A percentile compares a stretch with the other conserved stretches of the same genome.
Conservation (phyloP, 148 eudicot species). For the Fallopia convolvulus region DNA sequence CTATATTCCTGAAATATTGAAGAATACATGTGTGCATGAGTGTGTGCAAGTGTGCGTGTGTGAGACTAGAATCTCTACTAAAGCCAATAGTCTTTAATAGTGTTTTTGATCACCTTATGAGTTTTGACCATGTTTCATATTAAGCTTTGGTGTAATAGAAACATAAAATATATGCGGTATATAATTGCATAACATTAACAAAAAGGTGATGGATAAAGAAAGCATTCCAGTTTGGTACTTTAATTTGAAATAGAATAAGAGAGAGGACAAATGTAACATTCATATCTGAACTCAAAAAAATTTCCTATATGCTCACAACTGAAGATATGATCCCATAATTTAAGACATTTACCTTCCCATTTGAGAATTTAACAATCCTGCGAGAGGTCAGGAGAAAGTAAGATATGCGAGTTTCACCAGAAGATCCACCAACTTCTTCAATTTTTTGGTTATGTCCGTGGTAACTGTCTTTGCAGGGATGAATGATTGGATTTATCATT, state of each 20-base stretch:
- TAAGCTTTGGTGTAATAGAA: neutral
- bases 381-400: conserved; percentile 94
- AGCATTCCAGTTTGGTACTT: neutral
- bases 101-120: too few relatives aligned
- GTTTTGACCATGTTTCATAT: neutral
- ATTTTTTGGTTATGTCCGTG: conserved; percentile 81
- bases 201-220: neutral
- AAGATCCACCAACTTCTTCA: conserved; percentile 70
- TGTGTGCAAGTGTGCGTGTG: neutral
- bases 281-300: neutral
- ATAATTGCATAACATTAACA: neutral
- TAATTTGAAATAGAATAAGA: neutral
- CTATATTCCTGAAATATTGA: neutral
- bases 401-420: conserved; percentile 76
- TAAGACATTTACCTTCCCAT: conserved; percentile 57
- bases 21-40: neutral
- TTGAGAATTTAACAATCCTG: conserved; percentile 94
- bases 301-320: neutral
- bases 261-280: neutral
- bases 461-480: conserved; percentile 90
- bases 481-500: conserved; percentile 65
- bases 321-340: neutral
- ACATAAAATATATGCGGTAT: neutral
- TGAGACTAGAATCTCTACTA: too few relatives aligned
- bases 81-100: too few relatives aligned